Evolutionary conservation across 1,139 yeast species (phyloP).

Genomic region (Sugiyamaella grinbergsii): DNA sequence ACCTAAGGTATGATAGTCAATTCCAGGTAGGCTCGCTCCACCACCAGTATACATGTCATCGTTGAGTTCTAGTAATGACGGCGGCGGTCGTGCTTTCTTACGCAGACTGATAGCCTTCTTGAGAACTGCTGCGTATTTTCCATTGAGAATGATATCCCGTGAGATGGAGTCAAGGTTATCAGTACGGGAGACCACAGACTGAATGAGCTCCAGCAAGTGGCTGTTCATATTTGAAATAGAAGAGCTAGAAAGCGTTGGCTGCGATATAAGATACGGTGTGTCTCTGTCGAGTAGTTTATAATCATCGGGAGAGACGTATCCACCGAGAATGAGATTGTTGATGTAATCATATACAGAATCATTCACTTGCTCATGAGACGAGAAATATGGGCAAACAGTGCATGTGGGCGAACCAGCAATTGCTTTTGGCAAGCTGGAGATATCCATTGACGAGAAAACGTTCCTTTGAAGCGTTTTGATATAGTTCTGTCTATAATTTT

Average conservation of each 20-base stretch:
- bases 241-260: neutral
- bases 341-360: constrained; percentile 7
- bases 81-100: neutral
- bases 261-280: constrained; percentile 2
- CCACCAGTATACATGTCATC: neutral
- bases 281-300: constrained; percentile 11
- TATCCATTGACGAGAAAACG: constrained; percentile 13
- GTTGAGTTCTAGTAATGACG: neutral
- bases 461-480: constrained; percentile 1
- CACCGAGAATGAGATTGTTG: constrained; percentile 2
- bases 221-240: neutral
- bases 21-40: constrained; percentile 9
- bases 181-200: constrained; percentile 1
- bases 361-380: neutral
- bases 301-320: neutral
- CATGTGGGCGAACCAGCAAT: neutral
- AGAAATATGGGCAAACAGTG: neutral
- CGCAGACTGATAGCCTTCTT: neutral
- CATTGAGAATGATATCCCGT: constrained; percentile 4
- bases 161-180: constrained; percentile 7
- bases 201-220: constrained; percentile 1
- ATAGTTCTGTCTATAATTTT: constrained; percentile 5
- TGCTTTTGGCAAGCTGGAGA: neutral
- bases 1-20: neutral
- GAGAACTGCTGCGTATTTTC: constrained; percentile 4